Evolutionary conservation across 2,329 filamentous ascomycete genomes (phyloP), one percentile per base, ranked within the genome.

Genomic region (Nemania abortiva): DNA sequence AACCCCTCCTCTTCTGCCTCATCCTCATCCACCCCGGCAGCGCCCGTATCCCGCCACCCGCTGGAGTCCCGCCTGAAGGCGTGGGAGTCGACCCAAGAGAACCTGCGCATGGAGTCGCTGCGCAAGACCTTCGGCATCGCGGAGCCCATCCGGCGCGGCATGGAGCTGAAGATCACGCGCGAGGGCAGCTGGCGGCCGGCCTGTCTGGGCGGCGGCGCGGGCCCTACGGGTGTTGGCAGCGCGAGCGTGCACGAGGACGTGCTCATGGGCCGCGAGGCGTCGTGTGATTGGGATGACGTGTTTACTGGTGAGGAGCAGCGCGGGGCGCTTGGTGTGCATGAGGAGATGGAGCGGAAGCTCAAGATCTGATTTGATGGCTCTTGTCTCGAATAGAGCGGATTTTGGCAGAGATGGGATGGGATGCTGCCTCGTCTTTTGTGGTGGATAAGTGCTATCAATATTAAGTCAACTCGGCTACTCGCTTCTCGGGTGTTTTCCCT

Each of bases 271-370:
- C 85, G 90, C 77, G 96, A 98, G 80, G 84, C 87, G 31, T 91
- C 88, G 76, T 85, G 97, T 75, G 89, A 87, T 9, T 99, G 96
- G 96, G 96, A 99, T 86, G 96, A 98, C 84, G 90, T 99, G 22
- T 98, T 91, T 79, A 89, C 87, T 22, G 93, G 94, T 69, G 91
- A 92, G 75, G 93, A 95, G 81, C 87, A 89, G 79, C 87, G 90
- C 76, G 87, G 88, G 70, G 84, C 89, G 50, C 88, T 91, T 27
- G 89, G 91, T 62, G 90, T 98, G 82, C 94, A 98, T 76, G 91
- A 93, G 66, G 95, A 98, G 88, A 94, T 98, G 90, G 95, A 98
- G 89, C 88, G 89, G 82, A 93, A 94, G 87, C 85, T 97, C 82
- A 92, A 90, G 87, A 97, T 98, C 79, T 84, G 84, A 85, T 24